phyloP scores from a whole-genome alignment of 2,329 filamentous ascomycete genomes.

The Colletotrichum paranaense region DNA sequence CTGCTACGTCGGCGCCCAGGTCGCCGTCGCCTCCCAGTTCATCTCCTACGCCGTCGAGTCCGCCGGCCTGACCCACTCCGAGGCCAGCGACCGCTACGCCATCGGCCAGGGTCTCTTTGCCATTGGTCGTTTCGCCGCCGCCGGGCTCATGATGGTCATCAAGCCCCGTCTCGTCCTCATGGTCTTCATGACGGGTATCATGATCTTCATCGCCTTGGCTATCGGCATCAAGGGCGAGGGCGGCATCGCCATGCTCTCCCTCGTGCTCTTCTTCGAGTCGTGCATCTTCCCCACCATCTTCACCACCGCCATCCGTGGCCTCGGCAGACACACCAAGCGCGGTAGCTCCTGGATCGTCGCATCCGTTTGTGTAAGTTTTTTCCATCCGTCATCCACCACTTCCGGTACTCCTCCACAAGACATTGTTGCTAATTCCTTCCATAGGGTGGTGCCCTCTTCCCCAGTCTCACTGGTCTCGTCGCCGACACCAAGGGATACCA shows the following conservation, averaged over 20 bases:
- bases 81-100: slow-evolving; percentile 62
- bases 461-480: slow-evolving; percentile 18
- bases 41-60: slow-evolving; percentile 58
- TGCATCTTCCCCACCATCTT: slow-evolving; percentile 72
- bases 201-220: slow-evolving; percentile 65
- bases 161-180: slow-evolving; percentile 67
- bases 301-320: slow-evolving; percentile 63
- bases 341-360: slow-evolving; percentile 52
- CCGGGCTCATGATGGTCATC: slow-evolving; percentile 65
- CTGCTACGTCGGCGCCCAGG: slow-evolving; percentile 71
- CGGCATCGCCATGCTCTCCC: slow-evolving; percentile 65
- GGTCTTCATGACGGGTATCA: slow-evolving; percentile 61
- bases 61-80: slow-evolving; percentile 43
- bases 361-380: neutral
- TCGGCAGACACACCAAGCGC: slow-evolving; percentile 66
- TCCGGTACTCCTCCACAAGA: too few species aligned
- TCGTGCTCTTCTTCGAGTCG: slow-evolving; percentile 67
- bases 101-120: slow-evolving; percentile 70
- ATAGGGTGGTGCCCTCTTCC: slow-evolving; percentile 22
- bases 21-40: slow-evolving; percentile 64
- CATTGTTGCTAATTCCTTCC: neutral
- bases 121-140: slow-evolving; percentile 68
- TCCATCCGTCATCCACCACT: too few species aligned
- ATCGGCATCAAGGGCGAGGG: slow-evolving; percentile 63
- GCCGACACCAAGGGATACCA: slow-evolving; percentile 25